Percentiles rank a stretch among this genome's conserved stretches.
Conservation (phyloP, 768 basidiomycete species). For the Dioszegia crocea region DNA sequence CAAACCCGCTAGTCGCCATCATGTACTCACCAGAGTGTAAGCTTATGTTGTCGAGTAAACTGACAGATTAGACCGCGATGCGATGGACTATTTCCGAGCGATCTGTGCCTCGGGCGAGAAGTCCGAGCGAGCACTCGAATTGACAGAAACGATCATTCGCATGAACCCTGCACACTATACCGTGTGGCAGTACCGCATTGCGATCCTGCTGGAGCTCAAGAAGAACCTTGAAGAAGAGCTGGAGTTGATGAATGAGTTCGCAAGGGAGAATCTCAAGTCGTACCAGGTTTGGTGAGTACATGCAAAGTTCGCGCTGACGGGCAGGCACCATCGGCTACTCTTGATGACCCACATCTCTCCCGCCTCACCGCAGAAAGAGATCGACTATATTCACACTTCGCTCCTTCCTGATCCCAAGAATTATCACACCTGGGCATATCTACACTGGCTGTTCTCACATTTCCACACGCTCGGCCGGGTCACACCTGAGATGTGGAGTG, state of each 20-base stretch:
- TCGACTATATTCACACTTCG: constrained; percentile 70
- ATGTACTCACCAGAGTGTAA: constrained; percentile 83
- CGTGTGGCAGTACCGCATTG: constrained; percentile 96
- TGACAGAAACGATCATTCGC: constrained; percentile 83
- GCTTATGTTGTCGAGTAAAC: constrained; percentile 41
- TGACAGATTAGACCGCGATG: constrained; percentile 69
- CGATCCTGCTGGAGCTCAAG: constrained; percentile 68
- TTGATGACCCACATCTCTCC: constrained; percentile 49
- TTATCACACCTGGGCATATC: constrained; percentile 98
- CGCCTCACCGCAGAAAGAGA: constrained; percentile 56
- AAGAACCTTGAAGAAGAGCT: constrained; percentile 73
- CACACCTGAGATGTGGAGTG: constrained; percentile 34
- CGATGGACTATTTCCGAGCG: constrained; percentile 85
- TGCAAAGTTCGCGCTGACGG: constrained; percentile 14
- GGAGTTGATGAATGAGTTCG: constrained; percentile 78
- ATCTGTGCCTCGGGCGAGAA: constrained; percentile 73
- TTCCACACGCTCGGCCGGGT: constrained; percentile 54
- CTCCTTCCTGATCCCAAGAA: constrained; percentile 83
- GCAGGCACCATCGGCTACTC: constrained; percentile 54
- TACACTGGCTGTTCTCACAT: constrained; percentile 86
- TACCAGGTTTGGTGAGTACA: constrained; percentile 95
- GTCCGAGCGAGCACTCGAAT: constrained; percentile 71
- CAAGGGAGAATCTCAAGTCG: constrained; percentile 78
- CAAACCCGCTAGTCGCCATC: constrained; percentile 80
- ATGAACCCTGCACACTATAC: constrained; percentile 95